A percentile compares a stretch with the other conserved stretches of the same genome.
These are phyloP conservation scores for Scleroderma citrinum DNA, from an alignment of 768 basidiomycete genomes.

Conservation along the genomic window DNA sequence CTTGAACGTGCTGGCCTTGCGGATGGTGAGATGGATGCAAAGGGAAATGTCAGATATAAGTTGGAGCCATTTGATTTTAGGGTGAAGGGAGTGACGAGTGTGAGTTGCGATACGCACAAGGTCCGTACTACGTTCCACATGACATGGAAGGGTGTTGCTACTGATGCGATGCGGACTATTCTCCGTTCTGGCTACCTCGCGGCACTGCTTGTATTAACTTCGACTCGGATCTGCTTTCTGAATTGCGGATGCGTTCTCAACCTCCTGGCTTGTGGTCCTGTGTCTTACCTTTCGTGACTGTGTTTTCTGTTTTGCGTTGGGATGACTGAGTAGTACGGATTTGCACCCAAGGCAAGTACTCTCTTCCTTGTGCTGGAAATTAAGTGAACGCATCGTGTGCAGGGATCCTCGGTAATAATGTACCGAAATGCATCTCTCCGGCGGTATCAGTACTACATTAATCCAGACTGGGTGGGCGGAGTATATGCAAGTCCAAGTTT, in stretches of 20 bases:
- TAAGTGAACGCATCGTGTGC: not conserved
- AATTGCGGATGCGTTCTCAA: not conserved
- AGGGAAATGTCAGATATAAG: slow-evolving; percentile 42
- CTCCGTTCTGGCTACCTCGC: too few species aligned
- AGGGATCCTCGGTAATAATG: slow-evolving; percentile 95
- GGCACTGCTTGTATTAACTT: too few species aligned
- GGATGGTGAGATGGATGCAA: slow-evolving; percentile 33
- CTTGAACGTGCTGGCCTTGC: slow-evolving; percentile 74
- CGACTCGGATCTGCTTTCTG: too few species aligned
- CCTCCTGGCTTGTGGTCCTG: too few species aligned
- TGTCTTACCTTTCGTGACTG: not conserved
- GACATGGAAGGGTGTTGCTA: not conserved
- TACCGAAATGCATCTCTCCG: slow-evolving; percentile 76
- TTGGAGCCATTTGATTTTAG: slow-evolving; percentile 83
- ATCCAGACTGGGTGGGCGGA: slow-evolving; percentile 78
- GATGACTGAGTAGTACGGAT: slow-evolving; percentile 62
- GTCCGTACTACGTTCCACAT: slow-evolving; percentile 31
- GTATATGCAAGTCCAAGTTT: slow-evolving; percentile 88
- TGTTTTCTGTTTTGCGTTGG: too few species aligned
- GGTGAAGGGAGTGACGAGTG: slow-evolving; percentile 85
- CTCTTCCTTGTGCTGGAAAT: not conserved
- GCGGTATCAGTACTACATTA: slow-evolving; percentile 81
- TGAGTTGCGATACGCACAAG: slow-evolving; percentile 96
- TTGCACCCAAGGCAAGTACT: slow-evolving; percentile 74
- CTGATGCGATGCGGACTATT: too few species aligned